These are phyloP conservation scores for Pseudopyricularia javanii DNA, from an alignment of 2,329 filamentous ascomycete species.

Conservation along the genomic window DNA sequence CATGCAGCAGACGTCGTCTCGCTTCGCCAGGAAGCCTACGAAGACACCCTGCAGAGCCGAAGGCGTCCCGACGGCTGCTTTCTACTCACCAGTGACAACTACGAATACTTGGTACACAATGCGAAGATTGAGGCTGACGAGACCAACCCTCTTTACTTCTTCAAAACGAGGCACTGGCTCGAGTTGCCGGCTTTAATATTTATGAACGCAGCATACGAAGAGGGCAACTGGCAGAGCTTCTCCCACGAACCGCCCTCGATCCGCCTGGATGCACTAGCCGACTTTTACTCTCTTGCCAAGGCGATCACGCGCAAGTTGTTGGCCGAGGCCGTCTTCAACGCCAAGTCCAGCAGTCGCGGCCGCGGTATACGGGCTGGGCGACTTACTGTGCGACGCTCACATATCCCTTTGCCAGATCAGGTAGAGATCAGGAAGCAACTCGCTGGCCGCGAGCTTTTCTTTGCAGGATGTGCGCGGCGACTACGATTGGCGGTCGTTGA, in stretches of 20 bases:
- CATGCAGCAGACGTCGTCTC: conserved; percentile 54
- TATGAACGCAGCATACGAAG: conserved; percentile 55
- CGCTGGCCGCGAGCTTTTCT: conserved; percentile 25
- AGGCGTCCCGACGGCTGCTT: conserved; percentile 39
- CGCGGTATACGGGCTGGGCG: conserved; percentile 60
- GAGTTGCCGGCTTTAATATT: conserved; percentile 54
- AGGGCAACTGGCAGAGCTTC: conserved; percentile 56
- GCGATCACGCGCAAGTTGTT: conserved; percentile 60
- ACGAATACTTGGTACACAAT: conserved; percentile 4
- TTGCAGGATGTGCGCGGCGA: conserved; percentile 34
- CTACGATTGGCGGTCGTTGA: conserved; percentile 34
- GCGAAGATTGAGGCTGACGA: conserved; percentile 7
- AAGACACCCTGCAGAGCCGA: conserved; percentile 27
- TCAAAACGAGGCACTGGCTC: conserved; percentile 49
- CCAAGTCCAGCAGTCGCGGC: conserved; percentile 34
- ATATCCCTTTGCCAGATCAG: conserved; percentile 13
- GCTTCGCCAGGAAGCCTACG: conserved; percentile 48
- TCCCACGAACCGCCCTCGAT: conserved; percentile 55
- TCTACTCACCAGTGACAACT: conserved; percentile 40
- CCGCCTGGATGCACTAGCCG: conserved; percentile 61
- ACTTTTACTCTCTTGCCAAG: conserved; percentile 57
- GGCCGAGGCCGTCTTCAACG: conserved; percentile 44
- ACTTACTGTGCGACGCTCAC: conserved; percentile 35
- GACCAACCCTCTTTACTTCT: conserved; percentile 37
- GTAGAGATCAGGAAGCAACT: conserved; percentile 32